A percentile compares a stretch with the other conserved stretches of the same genome.
phyloP scores from a whole-genome alignment of 352 stramenopile species.

The Phytopythium mirpurense region DNA sequence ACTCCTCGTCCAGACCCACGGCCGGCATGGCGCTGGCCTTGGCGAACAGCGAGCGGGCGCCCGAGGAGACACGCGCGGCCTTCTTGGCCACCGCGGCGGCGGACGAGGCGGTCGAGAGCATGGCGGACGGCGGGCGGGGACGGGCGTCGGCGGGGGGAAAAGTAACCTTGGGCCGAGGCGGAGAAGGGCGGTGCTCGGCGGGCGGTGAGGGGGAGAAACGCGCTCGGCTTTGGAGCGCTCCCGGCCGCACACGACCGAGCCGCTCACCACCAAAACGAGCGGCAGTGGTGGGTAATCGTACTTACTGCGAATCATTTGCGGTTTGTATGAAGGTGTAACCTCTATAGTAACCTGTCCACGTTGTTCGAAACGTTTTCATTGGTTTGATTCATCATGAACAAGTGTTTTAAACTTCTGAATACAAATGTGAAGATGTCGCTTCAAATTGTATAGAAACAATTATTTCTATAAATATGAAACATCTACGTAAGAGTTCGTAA shows the following conservation, averaged over 20 bases:
- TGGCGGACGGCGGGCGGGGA: constrained; percentile 18
- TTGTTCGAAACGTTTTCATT: no score
- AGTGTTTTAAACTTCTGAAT: no score
- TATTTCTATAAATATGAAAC: no score
- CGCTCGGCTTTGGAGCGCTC: not conserved
- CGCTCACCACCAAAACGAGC: constrained; percentile 31
- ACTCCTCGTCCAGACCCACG: constrained; percentile 57
- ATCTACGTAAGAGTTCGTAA: no score
- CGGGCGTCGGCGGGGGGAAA: constrained; percentile 2
- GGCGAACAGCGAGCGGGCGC: constrained; percentile 55
- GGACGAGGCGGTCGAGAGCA: constrained; percentile 9
- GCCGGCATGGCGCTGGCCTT: constrained; percentile 53
- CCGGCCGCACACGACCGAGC: constrained; percentile 15
- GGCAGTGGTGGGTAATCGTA: not conserved
- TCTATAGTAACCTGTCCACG: no score
- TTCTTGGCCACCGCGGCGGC: constrained; percentile 5
- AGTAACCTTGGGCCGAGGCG: constrained; percentile 20
- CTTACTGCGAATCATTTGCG: no score
- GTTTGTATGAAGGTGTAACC: no score
- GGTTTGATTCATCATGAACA: no score
- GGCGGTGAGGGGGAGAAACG: not conserved
- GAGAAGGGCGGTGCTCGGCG: not conserved
- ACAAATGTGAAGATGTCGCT: no score
- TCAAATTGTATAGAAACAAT: no score
- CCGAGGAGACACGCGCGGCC: constrained; percentile 11